Evolutionary conservation across 2,329 filamentous ascomycete species (phyloP).

Genomic region (Orbilia brochopaga): DNA sequence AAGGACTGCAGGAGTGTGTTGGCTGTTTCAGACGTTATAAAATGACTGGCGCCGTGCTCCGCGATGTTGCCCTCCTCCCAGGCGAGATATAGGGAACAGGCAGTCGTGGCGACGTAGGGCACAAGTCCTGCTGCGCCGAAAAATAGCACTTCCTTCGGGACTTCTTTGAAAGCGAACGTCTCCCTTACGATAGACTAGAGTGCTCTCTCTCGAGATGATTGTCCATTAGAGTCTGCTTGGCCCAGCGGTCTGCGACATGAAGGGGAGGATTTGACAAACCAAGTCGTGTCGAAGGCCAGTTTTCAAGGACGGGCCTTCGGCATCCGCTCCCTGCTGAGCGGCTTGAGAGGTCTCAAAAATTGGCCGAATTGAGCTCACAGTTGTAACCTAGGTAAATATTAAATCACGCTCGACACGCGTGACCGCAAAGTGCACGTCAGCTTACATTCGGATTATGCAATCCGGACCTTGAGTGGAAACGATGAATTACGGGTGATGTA

Average conservation of each 20-base stretch:
- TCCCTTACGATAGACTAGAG: conserved; percentile 70
- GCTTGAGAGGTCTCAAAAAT: conserved; percentile 41
- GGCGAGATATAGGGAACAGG: conserved; percentile 79
- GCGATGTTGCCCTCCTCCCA: conserved; percentile 78
- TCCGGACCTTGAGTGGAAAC: too few relatives aligned
- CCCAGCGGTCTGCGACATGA: conserved; percentile 8
- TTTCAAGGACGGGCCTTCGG: conserved; percentile 57
- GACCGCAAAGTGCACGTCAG: background rate
- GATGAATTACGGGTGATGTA: too few relatives aligned
- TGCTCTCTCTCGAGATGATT: background rate
- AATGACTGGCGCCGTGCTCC: conserved; percentile 66
- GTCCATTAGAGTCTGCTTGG: conserved; percentile 18
- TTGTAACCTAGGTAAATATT: conserved; percentile 37
- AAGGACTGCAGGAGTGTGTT: conserved; percentile 74
- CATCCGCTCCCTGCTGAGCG: background rate
- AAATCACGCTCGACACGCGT: background rate
- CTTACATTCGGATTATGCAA: background rate
- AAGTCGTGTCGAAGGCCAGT: conserved; percentile 65
- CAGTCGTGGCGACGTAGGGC: conserved; percentile 82
- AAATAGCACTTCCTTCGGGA: conserved; percentile 71
- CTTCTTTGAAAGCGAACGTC: conserved; percentile 69
- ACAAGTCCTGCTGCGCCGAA: conserved; percentile 79
- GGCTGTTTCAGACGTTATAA: conserved; percentile 74
- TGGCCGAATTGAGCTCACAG: conserved; percentile 49
- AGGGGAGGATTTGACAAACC: conserved; percentile 60